Evolutionary conservation across 768 basidiomycete genomes (phyloP), one percentile per base, ranked within the genome.

Genomic region (Termitomyces eurrhizus): DNA sequence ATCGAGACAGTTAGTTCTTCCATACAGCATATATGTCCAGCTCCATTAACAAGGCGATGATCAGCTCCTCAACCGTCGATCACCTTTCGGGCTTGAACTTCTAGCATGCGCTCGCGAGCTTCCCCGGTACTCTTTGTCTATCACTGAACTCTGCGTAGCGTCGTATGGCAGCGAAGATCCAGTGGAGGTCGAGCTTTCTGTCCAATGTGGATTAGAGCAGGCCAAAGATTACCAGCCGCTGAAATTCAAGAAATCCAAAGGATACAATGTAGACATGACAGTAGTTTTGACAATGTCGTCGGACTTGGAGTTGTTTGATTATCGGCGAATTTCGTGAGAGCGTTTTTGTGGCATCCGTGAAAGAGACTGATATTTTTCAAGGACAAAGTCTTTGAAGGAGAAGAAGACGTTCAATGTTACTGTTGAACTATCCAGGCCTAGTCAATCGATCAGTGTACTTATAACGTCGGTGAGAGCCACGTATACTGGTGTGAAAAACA

Each of bases 1-100:
- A 79, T 94, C 35, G 93, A 93, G 69, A 72, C 78, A 61, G 92
- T 90, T 66, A 62, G 66, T 64, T 39, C 50, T 41, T 39, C 14
- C 36, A 33, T 32, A 21, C 3, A 50, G 21, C 37, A 14, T 29
- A 35, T 65, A 32, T 46, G 16, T 26, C 4, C 18, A 52, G n/a
- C n/a, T 24, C 5, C 18, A 32, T 57, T 57, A 18, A 57, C 36
- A 26, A 18, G 24, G 37, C 7, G 6, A 55, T 44, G 9, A 48
- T 24, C 61, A 92, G 91, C 78, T 92, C 39, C 75, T 93, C 32
- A 91, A 90, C 67, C 86, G 91, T 26, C 82, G 83, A 18, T 73
- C 86, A 12, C 89, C 89, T 4, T 93, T 92, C 67, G 93, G 93
- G 1, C 74, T 81, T 32, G 85, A 91, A 36, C 75, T 93, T 51